phyloP scores from a whole-genome alignment of 164 flowering plant species.

The Piper betle region DNA sequence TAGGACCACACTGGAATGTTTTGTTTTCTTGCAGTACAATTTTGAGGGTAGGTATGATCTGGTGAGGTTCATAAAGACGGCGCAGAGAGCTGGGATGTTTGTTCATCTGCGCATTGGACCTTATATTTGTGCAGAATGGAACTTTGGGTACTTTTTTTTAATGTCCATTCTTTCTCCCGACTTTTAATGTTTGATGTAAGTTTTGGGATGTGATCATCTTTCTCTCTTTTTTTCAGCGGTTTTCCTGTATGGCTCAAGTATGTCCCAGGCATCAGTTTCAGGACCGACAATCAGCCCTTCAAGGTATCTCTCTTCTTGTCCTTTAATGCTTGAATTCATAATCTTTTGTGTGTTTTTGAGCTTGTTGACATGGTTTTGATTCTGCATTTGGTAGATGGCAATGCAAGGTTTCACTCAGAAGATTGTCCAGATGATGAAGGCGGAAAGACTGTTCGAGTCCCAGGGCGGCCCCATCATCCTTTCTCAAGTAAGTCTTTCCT shows the following conservation, averaged over 20 bases:
- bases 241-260: constrained; percentile 93
- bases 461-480: constrained; percentile 81
- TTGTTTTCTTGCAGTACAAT: constrained; percentile 14
- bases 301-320: constrained; percentile 31
- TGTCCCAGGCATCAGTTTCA: constrained; percentile 66
- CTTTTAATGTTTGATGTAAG: not conserved
- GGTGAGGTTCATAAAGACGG: constrained; percentile 50
- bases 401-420: constrained; percentile 69
- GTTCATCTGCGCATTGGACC: constrained; percentile 77
- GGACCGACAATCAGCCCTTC: constrained; percentile 77
- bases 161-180: no score
- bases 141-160: constrained; percentile 48
- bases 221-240: constrained; percentile 32
- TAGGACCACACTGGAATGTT: not conserved
- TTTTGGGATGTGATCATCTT: constrained; percentile 1
- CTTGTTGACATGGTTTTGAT: not conserved
- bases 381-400: constrained; percentile 30
- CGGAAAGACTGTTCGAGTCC: constrained; percentile 46
- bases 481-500: constrained; percentile 34
- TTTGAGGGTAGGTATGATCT: constrained; percentile 63
- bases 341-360: not conserved
- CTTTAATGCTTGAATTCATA: not conserved
- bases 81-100: constrained; percentile 54
- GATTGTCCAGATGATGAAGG: constrained; percentile 64
- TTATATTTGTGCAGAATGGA: constrained; percentile 68